Evolutionary conservation across 2,329 filamentous ascomycete species (phyloP).

Genomic region (Arthrobotrys entomopaga): DNA sequence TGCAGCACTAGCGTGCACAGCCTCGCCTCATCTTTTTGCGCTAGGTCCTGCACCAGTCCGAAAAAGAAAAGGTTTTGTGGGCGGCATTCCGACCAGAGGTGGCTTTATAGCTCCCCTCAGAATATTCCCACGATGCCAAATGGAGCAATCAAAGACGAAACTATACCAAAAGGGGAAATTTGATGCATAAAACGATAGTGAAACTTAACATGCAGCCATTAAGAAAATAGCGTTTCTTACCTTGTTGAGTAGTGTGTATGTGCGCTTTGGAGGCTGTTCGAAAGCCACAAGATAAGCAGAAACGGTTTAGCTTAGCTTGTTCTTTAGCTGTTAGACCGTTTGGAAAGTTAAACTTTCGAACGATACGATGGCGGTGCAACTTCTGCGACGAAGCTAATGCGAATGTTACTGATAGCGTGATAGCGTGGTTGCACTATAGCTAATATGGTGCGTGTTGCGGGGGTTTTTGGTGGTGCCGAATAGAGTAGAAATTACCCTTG

Average conservation of each 20-base stretch:
- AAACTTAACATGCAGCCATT: constrained; percentile 44
- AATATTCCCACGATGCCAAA: constrained; percentile 33
- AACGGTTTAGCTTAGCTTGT: constrained; percentile 26
- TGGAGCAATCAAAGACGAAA: constrained; percentile 49
- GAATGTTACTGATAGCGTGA: neutral
- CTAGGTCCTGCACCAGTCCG: constrained; percentile 30
- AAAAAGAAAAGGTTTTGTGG: constrained; percentile 39
- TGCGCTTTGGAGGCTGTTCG: constrained; percentile 25
- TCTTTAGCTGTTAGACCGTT: constrained; percentile 25
- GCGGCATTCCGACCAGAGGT: constrained; percentile 42
- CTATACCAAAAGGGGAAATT: constrained; percentile 36
- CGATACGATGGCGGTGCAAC: constrained; percentile 51
- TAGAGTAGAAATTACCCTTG: constrained; percentile 30
- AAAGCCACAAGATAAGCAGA: constrained; percentile 51
- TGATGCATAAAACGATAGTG: constrained; percentile 42
- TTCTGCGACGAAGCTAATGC: constrained; percentile 29
- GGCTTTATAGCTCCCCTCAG: constrained; percentile 23
- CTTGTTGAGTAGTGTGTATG: constrained; percentile 21
- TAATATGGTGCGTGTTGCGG: constrained; percentile 10
- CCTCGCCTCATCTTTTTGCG: constrained; percentile 50
- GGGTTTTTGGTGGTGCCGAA: constrained; percentile 19
- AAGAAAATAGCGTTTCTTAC: constrained; percentile 44
- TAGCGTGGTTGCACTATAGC: neutral
- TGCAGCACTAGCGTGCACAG: constrained; percentile 44
- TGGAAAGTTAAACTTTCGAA: constrained; percentile 11